Evolutionary conservation across 768 basidiomycete species (phyloP), one percentile per base, ranked within the genome.

Genomic region (Boletus rubropictus): DNA sequence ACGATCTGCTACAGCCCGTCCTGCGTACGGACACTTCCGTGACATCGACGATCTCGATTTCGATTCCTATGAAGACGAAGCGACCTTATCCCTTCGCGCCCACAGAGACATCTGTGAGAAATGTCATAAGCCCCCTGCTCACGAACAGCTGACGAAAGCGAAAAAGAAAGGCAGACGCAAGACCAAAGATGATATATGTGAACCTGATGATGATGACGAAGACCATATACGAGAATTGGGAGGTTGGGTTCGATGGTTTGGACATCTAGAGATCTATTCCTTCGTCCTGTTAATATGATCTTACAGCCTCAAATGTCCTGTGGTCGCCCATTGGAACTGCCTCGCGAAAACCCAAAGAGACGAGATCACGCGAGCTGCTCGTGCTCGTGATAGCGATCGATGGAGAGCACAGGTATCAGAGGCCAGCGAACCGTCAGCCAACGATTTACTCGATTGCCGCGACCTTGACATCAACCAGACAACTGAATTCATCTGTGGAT

Each of bases 191-290:
- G 54, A 68, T 7, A 72, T 74, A n/a, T 73, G 75, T 34, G 83
- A 80, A 41, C 46, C 53, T 3, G 58, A 65, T 9, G 79, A 77
- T 17, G 74, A 79, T 25, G 81, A 84, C 35, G 68, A 73, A 31
- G 77, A 79, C 31, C 70, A 67, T 39, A 66, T 80, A 9, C 66
- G 51, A 11, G 60, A 63, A 7, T 67, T 84, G 38, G 89, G 89
- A 11, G 89, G 89, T 22, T 93, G 89, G 89, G 80, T 91, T 52
- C 76, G 80, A 67, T 93, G 89, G 88, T 88, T 61, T 46, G 76
- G 22, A 67, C 36, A 27, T 41, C n/a, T n/a, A 31, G 0, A 1
- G 1, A 27, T 31, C 5, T 35, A 25, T 36, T 48, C 36, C 38
- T 36, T 44, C 35, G 27, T 33, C 15, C 31, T 49, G 34, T 39